phyloP scores from a whole-genome alignment of 768 basidiomycete genomes.

The Lentinula sp. region DNA sequence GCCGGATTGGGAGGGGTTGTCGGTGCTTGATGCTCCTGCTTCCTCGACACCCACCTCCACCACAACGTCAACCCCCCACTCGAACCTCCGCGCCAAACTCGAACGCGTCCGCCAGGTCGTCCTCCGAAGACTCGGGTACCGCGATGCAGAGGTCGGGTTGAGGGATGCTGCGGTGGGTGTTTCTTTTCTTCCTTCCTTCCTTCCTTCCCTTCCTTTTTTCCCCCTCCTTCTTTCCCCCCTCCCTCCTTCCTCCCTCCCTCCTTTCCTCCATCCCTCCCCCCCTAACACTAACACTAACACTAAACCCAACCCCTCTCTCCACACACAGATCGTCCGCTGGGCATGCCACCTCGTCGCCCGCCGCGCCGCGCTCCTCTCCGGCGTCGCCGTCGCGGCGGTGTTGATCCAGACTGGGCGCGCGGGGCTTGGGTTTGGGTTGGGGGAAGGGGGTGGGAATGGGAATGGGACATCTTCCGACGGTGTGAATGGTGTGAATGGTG shows the following conservation, averaged over 20 bases:
- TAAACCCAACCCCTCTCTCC: no score
- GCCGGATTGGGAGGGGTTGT: conserved; percentile 24
- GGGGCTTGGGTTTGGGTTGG: no score
- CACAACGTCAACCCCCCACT: no score
- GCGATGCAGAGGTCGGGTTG: conserved; percentile 46
- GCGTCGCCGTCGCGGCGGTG: conserved; percentile 81
- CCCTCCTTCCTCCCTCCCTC: neutral
- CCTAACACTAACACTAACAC: no score
- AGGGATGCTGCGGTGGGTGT: conserved; percentile 48
- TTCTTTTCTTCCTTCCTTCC: neutral
- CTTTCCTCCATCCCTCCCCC: neutral
- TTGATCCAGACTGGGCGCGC: conserved; percentile 77
- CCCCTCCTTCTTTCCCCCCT: neutral
- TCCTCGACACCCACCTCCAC: no score
- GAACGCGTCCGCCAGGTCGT: conserved; percentile 57
- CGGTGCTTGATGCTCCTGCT: no score
- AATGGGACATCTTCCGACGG: conserved; percentile 8
- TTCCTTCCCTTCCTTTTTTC: neutral
- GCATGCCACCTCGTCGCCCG: conserved; percentile 71
- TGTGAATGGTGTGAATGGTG: conserved; percentile 5
- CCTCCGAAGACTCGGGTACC: conserved; percentile 55
- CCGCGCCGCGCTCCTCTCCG: conserved; percentile 80
- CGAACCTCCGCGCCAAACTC: conserved; percentile 24
- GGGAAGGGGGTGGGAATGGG: no score
- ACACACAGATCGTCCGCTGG: conserved; percentile 70